phyloP scores from a whole-genome alignment of 2,329 filamentous ascomycete genomes.

The Exophiala lecanii-corni region DNA sequence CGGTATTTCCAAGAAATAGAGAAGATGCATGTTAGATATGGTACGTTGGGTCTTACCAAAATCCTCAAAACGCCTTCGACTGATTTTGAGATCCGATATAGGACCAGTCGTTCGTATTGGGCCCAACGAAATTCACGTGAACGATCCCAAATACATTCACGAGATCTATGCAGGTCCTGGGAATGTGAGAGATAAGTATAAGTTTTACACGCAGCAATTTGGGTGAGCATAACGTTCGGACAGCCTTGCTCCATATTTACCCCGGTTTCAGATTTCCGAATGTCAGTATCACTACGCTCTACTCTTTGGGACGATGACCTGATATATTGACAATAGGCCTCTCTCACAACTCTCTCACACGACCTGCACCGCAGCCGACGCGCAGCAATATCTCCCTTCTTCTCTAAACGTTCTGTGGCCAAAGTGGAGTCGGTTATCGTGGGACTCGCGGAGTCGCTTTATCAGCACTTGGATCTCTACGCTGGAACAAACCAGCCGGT shows the following conservation, averaged over 20 bases:
- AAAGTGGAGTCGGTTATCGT: constrained; percentile 21
- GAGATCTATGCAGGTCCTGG: not conserved
- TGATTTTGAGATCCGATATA: not conserved
- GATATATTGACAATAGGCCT: constrained; percentile 17
- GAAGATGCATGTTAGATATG: constrained; percentile 29
- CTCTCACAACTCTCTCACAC: constrained; percentile 30
- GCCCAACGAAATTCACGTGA: constrained; percentile 13
- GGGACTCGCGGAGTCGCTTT: constrained; percentile 23
- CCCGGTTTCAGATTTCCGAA: constrained; percentile 1
- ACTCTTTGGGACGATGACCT: not conserved
- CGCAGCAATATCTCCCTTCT: constrained; percentile 18
- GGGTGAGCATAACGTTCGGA: not conserved
- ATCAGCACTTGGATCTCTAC: constrained; percentile 21
- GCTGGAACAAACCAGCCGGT: constrained; percentile 24
- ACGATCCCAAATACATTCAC: not conserved
- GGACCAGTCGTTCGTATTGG: constrained; percentile 15
- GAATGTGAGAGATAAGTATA: not conserved
- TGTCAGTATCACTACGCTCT: not conserved
- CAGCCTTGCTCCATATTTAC: constrained; percentile 5
- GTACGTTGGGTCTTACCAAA: constrained; percentile 10
- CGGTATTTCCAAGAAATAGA: constrained; percentile 28
- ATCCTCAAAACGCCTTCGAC: not conserved
- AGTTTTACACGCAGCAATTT: not conserved
- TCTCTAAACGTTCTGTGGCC: constrained; percentile 15
- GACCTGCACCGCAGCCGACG: constrained; percentile 22